A percentile compares a stretch with the other conserved stretches of the same genome.
Conservation (phyloP, 352 stramenopile genomes). For the Pythium rhizo-oryzae region DNA sequence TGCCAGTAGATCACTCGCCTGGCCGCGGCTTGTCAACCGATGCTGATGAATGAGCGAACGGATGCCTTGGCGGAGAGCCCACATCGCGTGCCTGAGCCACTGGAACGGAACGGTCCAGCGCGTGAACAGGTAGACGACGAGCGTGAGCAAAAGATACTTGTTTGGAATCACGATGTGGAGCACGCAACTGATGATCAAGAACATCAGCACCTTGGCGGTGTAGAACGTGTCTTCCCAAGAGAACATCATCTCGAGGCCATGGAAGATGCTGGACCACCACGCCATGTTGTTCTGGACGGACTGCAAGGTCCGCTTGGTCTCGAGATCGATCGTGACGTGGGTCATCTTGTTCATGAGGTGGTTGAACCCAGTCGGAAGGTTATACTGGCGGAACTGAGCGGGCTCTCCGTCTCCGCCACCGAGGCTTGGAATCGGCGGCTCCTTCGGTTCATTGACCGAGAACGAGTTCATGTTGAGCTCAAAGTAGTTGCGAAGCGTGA, state of each 20-base stretch:
- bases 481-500: slow-evolving; percentile 85
- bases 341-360: slow-evolving; percentile 92
- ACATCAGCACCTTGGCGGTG: slow-evolving; percentile 77
- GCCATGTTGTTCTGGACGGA: slow-evolving; percentile 90
- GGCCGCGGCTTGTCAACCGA: slow-evolving; percentile 60
- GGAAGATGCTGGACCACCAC: slow-evolving; percentile 86
- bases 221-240: slow-evolving; percentile 90
- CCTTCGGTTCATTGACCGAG: slow-evolving; percentile 50
- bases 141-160: slow-evolving; percentile 76
- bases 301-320: slow-evolving; percentile 84
- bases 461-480: slow-evolving; percentile 86
- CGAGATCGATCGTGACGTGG: slow-evolving; percentile 80
- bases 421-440: slow-evolving; percentile 29
- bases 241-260: slow-evolving; percentile 87
- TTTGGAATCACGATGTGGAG: slow-evolving; percentile 86
- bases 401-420: slow-evolving; percentile 40
- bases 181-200: slow-evolving; percentile 84
- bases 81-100: slow-evolving; percentile 68
- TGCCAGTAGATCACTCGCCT: slow-evolving; percentile 52
- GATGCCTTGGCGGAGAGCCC: slow-evolving; percentile 66
- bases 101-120: slow-evolving; percentile 84
- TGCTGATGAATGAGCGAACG: slow-evolving; percentile 79
- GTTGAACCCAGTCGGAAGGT: slow-evolving; percentile 80
- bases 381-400: slow-evolving; percentile 77
- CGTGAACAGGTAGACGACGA: slow-evolving; percentile 80